These are phyloP conservation scores for Micractinium sp. DNA, from an alignment of 139 green algal genomes.

Conservation along the genomic window DNA sequence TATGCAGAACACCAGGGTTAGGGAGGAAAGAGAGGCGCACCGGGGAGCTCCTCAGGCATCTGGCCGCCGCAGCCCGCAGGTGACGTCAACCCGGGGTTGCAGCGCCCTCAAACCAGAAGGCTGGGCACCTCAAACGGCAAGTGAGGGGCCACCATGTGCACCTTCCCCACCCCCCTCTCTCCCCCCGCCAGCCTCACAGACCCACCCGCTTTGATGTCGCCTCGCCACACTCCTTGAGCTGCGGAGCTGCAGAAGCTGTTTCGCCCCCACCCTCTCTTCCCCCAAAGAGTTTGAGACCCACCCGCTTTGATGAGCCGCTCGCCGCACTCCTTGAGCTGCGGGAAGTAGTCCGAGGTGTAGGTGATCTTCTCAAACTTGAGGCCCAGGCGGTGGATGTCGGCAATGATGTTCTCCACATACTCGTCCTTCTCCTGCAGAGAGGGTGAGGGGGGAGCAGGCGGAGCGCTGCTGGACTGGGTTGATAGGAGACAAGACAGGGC, in stretches of 20 bases:
- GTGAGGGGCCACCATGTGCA: not conserved
- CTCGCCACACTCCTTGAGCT: not conserved
- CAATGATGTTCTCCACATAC: slow-evolving; percentile 97
- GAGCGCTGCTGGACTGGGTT: not conserved
- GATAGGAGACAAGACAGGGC: not conserved
- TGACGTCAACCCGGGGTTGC: too few species aligned
- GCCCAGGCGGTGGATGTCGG: slow-evolving; percentile 86
- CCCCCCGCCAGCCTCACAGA: too few species aligned
- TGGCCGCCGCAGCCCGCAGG: too few species aligned
- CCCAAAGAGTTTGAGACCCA: too few species aligned
- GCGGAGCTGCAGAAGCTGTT: too few species aligned
- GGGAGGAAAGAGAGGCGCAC: too few species aligned
- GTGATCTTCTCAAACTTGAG: slow-evolving; percentile 78
- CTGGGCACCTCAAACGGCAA: too few species aligned
- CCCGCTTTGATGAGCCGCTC: slow-evolving; percentile 84
- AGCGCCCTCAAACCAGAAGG: not conserved
- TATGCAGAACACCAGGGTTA: not conserved
- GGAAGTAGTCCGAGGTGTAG: slow-evolving; percentile 96
- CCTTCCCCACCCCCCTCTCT: not conserved
- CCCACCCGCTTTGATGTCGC: too few species aligned
- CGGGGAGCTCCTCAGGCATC: too few species aligned
- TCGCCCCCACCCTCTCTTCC: not conserved
- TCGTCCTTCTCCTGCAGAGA: slow-evolving; percentile 92
- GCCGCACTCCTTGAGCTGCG: slow-evolving; percentile 74
- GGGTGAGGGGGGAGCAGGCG: not conserved